Evolutionary conservation across 495 filamentous ascomycete species (phyloP).

Genomic region (Rostrohypoxylon terebratum): DNA sequence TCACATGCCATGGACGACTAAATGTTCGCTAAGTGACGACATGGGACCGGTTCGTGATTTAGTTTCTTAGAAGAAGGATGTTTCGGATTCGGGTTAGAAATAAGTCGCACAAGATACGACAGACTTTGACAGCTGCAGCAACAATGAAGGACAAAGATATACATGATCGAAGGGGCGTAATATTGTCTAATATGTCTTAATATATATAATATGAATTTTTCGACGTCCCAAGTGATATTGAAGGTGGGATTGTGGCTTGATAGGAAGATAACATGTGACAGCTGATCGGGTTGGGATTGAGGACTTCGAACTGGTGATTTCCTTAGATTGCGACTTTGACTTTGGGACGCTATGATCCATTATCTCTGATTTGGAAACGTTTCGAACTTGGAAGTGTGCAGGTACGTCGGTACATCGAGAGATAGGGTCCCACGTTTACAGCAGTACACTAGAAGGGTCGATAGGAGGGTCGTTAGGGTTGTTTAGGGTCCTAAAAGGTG

Average conservation of each 20-base stretch:
- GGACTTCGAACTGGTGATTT: slow-evolving; percentile 1
- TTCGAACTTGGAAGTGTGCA: slow-evolving; percentile 17
- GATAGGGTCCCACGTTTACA: not conserved
- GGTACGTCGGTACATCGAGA: not conserved
- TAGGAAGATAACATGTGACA: slow-evolving; percentile 39
- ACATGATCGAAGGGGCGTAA: not conserved
- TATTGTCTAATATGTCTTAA: not conserved
- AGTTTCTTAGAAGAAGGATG: slow-evolving; percentile 14
- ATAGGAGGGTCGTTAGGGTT: not conserved
- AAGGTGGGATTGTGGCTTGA: slow-evolving; percentile 13
- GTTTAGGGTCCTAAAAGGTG: not conserved
- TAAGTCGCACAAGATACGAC: slow-evolving; percentile 10
- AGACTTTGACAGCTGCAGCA: not conserved
- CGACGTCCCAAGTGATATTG: not conserved
- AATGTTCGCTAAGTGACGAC: slow-evolving; percentile 31
- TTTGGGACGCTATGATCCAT: slow-evolving; percentile 5
- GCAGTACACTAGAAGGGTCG: too few relatives aligned
- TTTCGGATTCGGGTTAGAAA: slow-evolving; percentile 36
- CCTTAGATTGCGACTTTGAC: slow-evolving; percentile 3
- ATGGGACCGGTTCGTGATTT: slow-evolving; percentile 18
- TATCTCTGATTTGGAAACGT: not conserved
- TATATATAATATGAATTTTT: not conserved
- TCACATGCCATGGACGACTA: slow-evolving; percentile 37
- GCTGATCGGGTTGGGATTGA: slow-evolving; percentile 10
- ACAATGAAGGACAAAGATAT: not conserved